These are phyloP conservation scores for Coemansia sp. DNA, from an alignment of 192 early-diverging fungal species.

Conservation along the genomic window DNA sequence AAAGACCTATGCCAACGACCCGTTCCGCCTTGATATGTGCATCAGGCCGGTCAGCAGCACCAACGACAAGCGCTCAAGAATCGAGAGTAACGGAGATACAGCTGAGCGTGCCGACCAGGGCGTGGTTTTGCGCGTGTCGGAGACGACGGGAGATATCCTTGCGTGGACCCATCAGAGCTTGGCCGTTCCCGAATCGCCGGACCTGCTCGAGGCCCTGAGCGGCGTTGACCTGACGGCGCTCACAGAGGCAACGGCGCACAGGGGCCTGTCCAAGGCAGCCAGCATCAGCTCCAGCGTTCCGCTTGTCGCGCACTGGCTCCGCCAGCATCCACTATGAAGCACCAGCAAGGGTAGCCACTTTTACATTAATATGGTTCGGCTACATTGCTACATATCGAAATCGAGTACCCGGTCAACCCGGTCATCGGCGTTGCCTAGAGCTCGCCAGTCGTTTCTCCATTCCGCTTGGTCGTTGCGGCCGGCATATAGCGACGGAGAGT, in stretches of 20 bases:
- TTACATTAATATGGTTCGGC: too few relatives aligned
- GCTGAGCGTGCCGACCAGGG: constrained; percentile 1
- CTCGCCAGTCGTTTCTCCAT: constrained; percentile 39
- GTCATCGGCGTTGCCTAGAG: constrained; percentile 39
- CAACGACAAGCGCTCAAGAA: too few relatives aligned
- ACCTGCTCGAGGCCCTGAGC: constrained; percentile 12
- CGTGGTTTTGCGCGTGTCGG: constrained; percentile 17
- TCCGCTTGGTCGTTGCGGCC: constrained; percentile 16
- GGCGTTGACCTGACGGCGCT: constrained; percentile 3
- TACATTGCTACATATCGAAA: constrained; percentile 19
- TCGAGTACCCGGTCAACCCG: constrained; percentile 43
- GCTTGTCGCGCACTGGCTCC: constrained; percentile 20
- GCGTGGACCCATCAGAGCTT: constrained; percentile 31
- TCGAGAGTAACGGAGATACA: too few relatives aligned
- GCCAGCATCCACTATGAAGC: too few relatives aligned
- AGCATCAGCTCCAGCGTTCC: constrained; percentile 34
- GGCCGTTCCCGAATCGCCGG: constrained; percentile 2
- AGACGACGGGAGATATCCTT: constrained; percentile 8
- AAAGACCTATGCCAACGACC: constrained; percentile 34
- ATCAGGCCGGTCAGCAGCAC: neutral
- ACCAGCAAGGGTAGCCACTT: too few relatives aligned
- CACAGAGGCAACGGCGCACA: constrained; percentile 3
- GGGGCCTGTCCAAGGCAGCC: constrained; percentile 15
- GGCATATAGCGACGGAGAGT: constrained; percentile 37
- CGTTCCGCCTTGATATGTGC: constrained; percentile 39